phyloP scores from a whole-genome alignment of 768 basidiomycete species.

The Strobilomyces confusus region DNA sequence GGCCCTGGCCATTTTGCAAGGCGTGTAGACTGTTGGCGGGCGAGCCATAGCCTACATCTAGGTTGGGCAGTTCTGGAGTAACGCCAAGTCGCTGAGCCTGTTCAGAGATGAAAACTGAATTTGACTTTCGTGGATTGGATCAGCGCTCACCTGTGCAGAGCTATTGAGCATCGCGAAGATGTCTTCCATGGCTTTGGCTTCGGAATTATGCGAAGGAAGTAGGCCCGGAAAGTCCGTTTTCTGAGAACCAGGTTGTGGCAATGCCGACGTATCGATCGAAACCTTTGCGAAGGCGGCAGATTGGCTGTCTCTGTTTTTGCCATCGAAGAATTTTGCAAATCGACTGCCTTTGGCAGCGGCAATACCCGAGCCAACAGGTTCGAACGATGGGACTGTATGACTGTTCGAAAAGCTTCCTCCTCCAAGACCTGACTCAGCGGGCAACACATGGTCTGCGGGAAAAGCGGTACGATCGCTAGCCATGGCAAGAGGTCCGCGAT shows the following conservation, averaged over 20 bases:
- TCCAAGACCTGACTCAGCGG: constrained; percentile 15
- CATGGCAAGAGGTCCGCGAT: constrained; percentile 17
- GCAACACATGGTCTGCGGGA: constrained; percentile 18
- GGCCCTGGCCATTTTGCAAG: constrained; percentile 41
- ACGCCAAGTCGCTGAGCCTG: constrained; percentile 28
- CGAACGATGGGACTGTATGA: constrained; percentile 18
- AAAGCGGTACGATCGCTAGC: constrained; percentile 23
- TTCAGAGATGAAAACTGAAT: constrained; percentile 7
- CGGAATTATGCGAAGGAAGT: constrained; percentile 37
- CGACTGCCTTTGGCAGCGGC: constrained; percentile 70
- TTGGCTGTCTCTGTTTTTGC: constrained; percentile 50
- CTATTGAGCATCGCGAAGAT: constrained; percentile 78
- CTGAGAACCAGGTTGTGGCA: constrained; percentile 45
- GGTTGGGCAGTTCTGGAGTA: constrained; percentile 20
- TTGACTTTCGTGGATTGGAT: background rate
- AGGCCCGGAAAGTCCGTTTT: constrained; percentile 43
- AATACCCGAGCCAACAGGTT: constrained; percentile 40
- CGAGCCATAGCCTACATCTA: constrained; percentile 25
- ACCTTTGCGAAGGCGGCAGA: constrained; percentile 34
- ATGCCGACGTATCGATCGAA: constrained; percentile 36
- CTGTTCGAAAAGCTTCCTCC: constrained; percentile 13
- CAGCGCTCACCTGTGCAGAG: constrained; percentile 60
- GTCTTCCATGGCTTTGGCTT: constrained; percentile 69
- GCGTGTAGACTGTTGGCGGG: constrained; percentile 32
- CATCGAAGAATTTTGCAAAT: constrained; percentile 84